Evolutionary conservation across 2,329 filamentous ascomycete genomes (phyloP).

Genomic region (Monosporascus ibericus): DNA sequence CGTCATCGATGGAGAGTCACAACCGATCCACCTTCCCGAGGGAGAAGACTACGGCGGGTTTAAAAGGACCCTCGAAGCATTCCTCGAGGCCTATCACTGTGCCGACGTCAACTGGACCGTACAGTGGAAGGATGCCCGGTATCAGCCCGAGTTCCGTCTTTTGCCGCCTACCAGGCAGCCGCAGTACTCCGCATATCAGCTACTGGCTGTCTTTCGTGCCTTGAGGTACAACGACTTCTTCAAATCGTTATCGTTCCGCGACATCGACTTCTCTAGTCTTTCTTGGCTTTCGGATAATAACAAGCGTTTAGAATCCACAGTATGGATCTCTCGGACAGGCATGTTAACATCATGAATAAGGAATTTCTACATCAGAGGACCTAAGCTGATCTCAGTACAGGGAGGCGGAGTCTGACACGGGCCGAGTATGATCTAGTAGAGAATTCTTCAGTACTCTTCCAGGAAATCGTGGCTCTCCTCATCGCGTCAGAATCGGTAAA

Average conservation of each 20-base stretch:
- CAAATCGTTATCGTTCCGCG: constrained; percentile 48
- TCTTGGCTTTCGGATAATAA: constrained; percentile 36
- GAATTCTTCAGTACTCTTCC: constrained; percentile 45
- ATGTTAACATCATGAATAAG: constrained; percentile 10
- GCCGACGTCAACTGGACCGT: constrained; percentile 46
- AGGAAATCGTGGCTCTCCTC: constrained; percentile 50
- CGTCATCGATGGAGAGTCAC: constrained; percentile 44
- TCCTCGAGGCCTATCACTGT: constrained; percentile 46
- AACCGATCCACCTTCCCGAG: constrained; percentile 47
- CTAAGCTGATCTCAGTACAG: constrained; percentile 15
- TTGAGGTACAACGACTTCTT: constrained; percentile 55
- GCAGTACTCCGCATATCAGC: constrained; percentile 42
- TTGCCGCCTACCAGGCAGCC: constrained; percentile 33
- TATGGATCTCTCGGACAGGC: constrained; percentile 49
- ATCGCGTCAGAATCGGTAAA: constrained; percentile 50
- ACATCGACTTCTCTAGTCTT: constrained; percentile 42
- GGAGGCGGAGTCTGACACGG: constrained; percentile 38
- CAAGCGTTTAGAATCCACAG: constrained; percentile 39
- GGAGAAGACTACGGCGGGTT: constrained; percentile 51
- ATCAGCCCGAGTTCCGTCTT: constrained; percentile 49
- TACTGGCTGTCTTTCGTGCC: constrained; percentile 51
- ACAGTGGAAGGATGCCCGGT: constrained; percentile 36
- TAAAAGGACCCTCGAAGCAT: constrained; percentile 48
- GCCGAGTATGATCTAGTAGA: constrained; percentile 41
- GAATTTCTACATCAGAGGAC: background rate